Evolutionary conservation across 2,329 filamentous ascomycete species (phyloP).

Genomic region (Teratosphaeria pseudoeucalypti): DNA sequence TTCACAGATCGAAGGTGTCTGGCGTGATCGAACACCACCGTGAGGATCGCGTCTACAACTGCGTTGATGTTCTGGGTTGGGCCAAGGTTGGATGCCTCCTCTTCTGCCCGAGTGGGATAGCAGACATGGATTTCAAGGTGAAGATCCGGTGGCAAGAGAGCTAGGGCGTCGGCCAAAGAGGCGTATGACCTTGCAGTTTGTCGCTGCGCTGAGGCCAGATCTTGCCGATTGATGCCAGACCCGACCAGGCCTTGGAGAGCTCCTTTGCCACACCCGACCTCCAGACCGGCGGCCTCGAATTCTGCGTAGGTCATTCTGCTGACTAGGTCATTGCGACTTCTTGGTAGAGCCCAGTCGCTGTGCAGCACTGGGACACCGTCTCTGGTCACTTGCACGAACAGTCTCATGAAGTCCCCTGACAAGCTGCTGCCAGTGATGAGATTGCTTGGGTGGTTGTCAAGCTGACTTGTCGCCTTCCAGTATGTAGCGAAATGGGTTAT

Average conservation of each 20-base stretch:
- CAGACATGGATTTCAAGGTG: slow-evolving; percentile 88
- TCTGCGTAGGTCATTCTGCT: slow-evolving; percentile 66
- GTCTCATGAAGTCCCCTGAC: slow-evolving; percentile 84
- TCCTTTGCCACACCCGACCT: slow-evolving; percentile 16
- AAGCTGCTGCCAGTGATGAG: slow-evolving; percentile 91
- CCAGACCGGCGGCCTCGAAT: slow-evolving; percentile 44
- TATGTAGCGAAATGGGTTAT: slow-evolving; percentile 98
- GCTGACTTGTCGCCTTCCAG: slow-evolving; percentile 95
- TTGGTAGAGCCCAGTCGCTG: slow-evolving; percentile 61
- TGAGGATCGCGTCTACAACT: slow-evolving; percentile 74
- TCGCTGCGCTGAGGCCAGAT: slow-evolving; percentile 57
- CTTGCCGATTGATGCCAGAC: slow-evolving; percentile 21
- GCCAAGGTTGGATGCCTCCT: slow-evolving; percentile 57
- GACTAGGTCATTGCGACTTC: slow-evolving; percentile 58
- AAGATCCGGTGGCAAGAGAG: slow-evolving; percentile 64
- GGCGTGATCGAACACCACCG: slow-evolving; percentile 84
- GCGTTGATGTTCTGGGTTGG: slow-evolving; percentile 74
- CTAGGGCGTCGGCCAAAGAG: slow-evolving; percentile 67
- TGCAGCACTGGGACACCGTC: slow-evolving; percentile 82
- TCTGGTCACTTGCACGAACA: slow-evolving; percentile 85
- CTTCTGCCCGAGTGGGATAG: slow-evolving; percentile 69
- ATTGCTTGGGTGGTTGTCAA: slow-evolving; percentile 73
- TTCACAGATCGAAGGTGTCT: slow-evolving; percentile 49
- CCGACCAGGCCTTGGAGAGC: slow-evolving; percentile 19
- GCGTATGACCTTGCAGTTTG: slow-evolving; percentile 62